Percentiles rank a stretch among this genome's conserved stretches.
These are phyloP conservation scores for Aspergillus sp. DNA, from an alignment of 2,329 filamentous ascomycete genomes.

Conservation along the genomic window DNA sequence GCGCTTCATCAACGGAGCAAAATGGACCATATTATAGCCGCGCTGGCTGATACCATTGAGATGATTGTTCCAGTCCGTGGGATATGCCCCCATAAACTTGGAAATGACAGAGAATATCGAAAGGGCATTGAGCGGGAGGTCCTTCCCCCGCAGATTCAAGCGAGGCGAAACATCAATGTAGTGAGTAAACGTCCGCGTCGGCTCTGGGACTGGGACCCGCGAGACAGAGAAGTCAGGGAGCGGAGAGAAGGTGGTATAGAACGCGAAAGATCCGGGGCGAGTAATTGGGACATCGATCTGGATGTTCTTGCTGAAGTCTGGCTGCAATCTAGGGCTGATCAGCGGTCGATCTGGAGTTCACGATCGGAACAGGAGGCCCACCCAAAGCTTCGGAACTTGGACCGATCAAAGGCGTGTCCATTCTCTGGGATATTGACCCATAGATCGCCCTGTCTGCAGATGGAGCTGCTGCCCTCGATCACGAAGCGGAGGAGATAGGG, in stretches of 20 bases:
- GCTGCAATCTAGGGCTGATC: conserved; percentile 53
- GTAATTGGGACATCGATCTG: conserved; percentile 82
- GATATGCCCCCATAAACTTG: conserved; percentile 95
- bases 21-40: conserved; percentile 98
- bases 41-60: conserved; percentile 77
- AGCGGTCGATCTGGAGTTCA: conserved; percentile 2
- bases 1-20: conserved; percentile 83
- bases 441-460: conserved; percentile 85
- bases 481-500: conserved; percentile 74
- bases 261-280: conserved; percentile 78
- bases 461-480: conserved; percentile 89
- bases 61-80: conserved; percentile 81
- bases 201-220: conserved; percentile 40
- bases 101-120: conserved; percentile 91
- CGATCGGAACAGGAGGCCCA: conserved; percentile 38
- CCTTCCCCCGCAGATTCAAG: conserved; percentile 62
- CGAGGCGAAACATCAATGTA: conserved; percentile 90
- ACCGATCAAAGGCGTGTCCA: conserved; percentile 65
- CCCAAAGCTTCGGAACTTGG: conserved; percentile 81
- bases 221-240: conserved; percentile 65
- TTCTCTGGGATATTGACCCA: conserved; percentile 91
- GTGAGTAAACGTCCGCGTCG: conserved; percentile 64
- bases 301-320: conserved; percentile 86
- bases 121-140: conserved; percentile 73
- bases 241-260: conserved; percentile 85